A percentile compares a stretch with the other conserved stretches of the same genome.
These are phyloP conservation scores for Colletotrichum sp. DNA, from an alignment of 2,329 filamentous ascomycete species.

Conservation along the genomic window DNA sequence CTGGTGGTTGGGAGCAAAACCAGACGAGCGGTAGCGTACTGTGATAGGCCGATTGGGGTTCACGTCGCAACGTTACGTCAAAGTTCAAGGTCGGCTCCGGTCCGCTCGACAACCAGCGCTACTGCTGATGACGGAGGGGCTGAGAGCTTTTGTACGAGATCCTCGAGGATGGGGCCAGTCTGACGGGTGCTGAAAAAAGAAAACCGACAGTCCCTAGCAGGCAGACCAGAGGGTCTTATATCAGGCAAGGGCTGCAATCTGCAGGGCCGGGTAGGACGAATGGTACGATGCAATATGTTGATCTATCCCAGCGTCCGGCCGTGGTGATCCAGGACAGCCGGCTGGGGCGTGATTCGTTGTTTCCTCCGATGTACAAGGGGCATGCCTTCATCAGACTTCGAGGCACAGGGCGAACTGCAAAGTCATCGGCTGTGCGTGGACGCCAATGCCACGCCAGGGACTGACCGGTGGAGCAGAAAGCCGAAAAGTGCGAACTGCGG, in stretches of 20 bases:
- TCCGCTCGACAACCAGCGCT: not conserved
- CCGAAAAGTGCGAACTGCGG: not conserved
- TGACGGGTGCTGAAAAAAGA: not conserved
- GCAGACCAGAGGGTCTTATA: not conserved
- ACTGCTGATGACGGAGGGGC: slow-evolving; percentile 10
- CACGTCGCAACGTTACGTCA: slow-evolving; percentile 19
- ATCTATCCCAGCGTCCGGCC: not conserved
- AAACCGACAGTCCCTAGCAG: not conserved
- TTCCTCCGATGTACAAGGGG: not conserved
- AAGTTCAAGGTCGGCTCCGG: not conserved
- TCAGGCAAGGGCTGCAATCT: not conserved
- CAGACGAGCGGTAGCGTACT: not conserved
- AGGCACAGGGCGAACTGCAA: not conserved
- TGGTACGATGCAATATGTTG: slow-evolving; percentile 1
- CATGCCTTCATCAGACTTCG: not conserved
- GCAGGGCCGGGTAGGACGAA: not conserved
- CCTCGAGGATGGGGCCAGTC: not conserved
- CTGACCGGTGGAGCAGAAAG: not conserved
- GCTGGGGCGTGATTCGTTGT: not conserved
- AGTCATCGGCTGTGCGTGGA: not conserved
- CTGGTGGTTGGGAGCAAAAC: slow-evolving; percentile 9
- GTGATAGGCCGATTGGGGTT: not conserved
- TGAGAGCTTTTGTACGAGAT: not conserved
- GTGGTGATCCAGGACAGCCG: not conserved
- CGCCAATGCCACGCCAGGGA: not conserved